Conservation (phyloP, 202 grass and related monocot species). For the Elaeis oleifera region DNA sequence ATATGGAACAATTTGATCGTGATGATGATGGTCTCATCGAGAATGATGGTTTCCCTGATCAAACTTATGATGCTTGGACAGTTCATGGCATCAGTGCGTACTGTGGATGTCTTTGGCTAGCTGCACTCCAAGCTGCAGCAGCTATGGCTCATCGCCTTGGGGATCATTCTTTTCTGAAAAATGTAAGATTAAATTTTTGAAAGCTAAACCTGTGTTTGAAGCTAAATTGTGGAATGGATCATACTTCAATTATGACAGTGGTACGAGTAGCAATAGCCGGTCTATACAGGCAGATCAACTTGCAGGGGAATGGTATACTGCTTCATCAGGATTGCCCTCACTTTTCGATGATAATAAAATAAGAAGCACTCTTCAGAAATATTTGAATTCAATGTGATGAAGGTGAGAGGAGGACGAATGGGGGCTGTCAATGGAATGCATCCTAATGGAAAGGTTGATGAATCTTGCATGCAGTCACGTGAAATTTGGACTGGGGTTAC, state of each 20-base stretch:
- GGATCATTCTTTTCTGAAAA: slow-evolving; percentile 63
- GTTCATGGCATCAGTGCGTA: slow-evolving; percentile 91
- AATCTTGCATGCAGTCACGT: slow-evolving; percentile 88
- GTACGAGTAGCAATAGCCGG: slow-evolving; percentile 65
- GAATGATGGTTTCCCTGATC: slow-evolving; percentile 99
- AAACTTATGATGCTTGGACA: slow-evolving; percentile 98
- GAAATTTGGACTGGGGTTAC: slow-evolving; percentile 99
- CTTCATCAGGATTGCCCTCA: slow-evolving; percentile 72
- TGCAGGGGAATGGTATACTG: slow-evolving; percentile 82
- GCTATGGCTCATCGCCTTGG: slow-evolving; percentile 82
- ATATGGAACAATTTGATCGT: slow-evolving; percentile 89
- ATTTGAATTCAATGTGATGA: slow-evolving; percentile 98
- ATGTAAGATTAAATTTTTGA: slow-evolving; percentile 77
- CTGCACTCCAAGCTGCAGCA: slow-evolving; percentile 88
- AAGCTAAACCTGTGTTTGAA: slow-evolving; percentile 81
- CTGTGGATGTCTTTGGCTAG: slow-evolving; percentile 85
- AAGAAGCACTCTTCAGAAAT: slow-evolving; percentile 71
- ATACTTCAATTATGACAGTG: slow-evolving; percentile 95
- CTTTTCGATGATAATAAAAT: slow-evolving; percentile 75
- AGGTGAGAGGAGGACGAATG: slow-evolving; percentile 84
- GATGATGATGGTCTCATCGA: slow-evolving; percentile 74
- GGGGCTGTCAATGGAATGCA: slow-evolving; percentile 95
- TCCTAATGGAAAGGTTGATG: slow-evolving; percentile 75
- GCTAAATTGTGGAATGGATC: slow-evolving; percentile 91
- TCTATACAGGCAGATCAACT: slow-evolving; percentile 98